Conservation (phyloP, 345 rosid species). For the Tarenaya hassleriana region DNA sequence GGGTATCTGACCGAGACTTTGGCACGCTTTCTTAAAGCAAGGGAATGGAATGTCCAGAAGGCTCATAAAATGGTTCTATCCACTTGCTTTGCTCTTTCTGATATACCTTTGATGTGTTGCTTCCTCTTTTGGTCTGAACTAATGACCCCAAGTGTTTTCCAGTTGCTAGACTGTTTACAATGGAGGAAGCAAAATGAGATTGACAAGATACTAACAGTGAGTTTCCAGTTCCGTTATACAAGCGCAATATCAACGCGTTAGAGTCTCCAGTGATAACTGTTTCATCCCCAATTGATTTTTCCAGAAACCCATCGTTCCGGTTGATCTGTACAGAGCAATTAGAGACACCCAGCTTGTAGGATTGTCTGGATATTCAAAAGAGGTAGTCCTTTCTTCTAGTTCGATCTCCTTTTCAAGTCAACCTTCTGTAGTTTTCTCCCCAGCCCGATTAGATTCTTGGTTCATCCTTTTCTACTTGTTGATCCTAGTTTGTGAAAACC, state of each 20-base stretch:
- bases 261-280: neutral
- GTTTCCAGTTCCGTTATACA: conserved; percentile 24
- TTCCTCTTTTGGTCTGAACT: conserved; percentile 15
- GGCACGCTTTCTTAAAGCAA: conserved; percentile 78
- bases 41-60: conserved; percentile 78
- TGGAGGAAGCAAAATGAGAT: conserved; percentile 90
- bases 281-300: conserved; percentile 11
- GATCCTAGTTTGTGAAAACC: neutral
- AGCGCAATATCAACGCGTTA: neutral
- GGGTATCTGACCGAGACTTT: conserved; percentile 64
- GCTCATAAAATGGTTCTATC: conserved; percentile 79
- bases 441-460: no score
- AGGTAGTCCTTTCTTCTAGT: conserved; percentile 42
- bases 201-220: conserved; percentile 65
- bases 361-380: conserved; percentile 89
- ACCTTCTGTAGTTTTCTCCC: neutral
- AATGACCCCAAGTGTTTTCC: conserved; percentile 22
- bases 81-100: conserved; percentile 12
- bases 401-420: neutral
- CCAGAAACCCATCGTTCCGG: conserved; percentile 86
- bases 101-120: conserved; percentile 2
- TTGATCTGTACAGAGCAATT: conserved; percentile 58
- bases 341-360: conserved; percentile 93
- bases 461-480: no score
- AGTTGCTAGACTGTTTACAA: conserved; percentile 77